A percentile compares a stretch with the other conserved stretches of the same genome.
Evolutionary conservation across 2,329 filamentous ascomycete genomes (phyloP).

Genomic region (Calycina marina): DNA sequence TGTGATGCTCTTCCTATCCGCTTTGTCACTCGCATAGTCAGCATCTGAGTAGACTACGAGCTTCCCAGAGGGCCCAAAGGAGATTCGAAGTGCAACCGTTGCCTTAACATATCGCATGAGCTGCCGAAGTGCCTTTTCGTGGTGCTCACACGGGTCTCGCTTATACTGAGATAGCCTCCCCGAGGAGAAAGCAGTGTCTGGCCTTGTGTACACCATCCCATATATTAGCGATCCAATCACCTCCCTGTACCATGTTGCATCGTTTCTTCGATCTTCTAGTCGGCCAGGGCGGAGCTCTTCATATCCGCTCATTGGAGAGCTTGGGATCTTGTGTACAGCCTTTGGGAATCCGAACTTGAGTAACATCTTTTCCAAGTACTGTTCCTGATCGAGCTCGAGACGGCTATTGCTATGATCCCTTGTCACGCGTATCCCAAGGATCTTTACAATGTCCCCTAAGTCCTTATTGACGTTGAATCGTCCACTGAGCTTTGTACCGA

Average conservation of each 20-base stretch:
- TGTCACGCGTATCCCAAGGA: constrained; percentile 1
- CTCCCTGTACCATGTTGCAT: constrained; percentile 1
- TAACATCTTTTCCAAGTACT: constrained; percentile 1
- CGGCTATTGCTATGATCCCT: not conserved
- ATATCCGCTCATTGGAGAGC: not conserved
- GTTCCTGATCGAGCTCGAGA: constrained; percentile 3
- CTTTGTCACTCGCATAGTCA: not conserved
- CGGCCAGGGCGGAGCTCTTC: not conserved
- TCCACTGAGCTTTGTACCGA: not conserved
- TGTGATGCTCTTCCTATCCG: constrained; percentile 1
- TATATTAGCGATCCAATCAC: constrained; percentile 3
- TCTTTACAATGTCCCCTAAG: constrained; percentile 1
- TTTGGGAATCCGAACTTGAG: constrained; percentile 2
- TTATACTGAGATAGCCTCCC: not conserved
- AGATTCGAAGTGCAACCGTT: not conserved
- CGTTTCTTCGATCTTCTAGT: constrained; percentile 1
- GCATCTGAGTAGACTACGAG: not conserved
- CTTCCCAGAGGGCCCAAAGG: not conserved
- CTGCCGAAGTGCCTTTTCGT: not conserved
- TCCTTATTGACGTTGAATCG: constrained; percentile 4
- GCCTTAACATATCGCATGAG: not conserved
- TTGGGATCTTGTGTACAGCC: not conserved
- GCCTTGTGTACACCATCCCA: constrained; percentile 1
- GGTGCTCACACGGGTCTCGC: not conserved
- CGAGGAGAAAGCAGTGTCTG: constrained; percentile 2